phyloP scores from a whole-genome alignment of 2,329 filamentous ascomycete species.

The Pseudocercospora vitis region DNA sequence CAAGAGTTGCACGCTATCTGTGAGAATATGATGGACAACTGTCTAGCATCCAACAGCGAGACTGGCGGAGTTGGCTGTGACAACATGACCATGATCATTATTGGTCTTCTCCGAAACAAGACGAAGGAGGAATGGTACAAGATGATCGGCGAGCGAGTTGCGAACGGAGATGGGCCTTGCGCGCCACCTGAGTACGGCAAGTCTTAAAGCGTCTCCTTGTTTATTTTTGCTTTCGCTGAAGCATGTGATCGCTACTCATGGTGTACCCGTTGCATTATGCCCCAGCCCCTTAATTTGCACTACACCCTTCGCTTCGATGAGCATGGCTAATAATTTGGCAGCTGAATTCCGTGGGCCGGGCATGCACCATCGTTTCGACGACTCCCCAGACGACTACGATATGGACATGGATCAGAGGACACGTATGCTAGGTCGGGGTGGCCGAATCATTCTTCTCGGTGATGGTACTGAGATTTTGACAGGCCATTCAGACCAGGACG shows the following conservation, averaged over 20 bases:
- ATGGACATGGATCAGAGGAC: conserved; percentile 69
- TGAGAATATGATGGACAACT: conserved; percentile 99
- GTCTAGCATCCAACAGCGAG: conserved; percentile 94
- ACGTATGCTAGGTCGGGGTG: conserved; percentile 66
- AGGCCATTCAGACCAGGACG: conserved; percentile 58
- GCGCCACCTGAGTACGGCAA: conserved; percentile 99
- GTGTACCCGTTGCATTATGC: conserved; percentile 5
- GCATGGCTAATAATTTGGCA: conserved; percentile 36
- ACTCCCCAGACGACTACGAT: conserved; percentile 63
- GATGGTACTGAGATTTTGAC: conserved; percentile 92
- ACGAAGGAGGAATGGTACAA: conserved; percentile 99
- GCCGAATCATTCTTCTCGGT: conserved; percentile 89
- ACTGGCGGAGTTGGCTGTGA: conserved; percentile 97
- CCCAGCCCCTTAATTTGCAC: too few species aligned
- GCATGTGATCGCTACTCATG: conserved; percentile 1
- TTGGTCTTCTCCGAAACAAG: conserved; percentile 87
- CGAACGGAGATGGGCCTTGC: conserved; percentile 95
- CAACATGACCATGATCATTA: conserved; percentile 97
- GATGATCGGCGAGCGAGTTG: conserved; percentile 87
- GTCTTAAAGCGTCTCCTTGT: conserved; percentile 50
- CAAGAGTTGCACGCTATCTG: conserved; percentile 93
- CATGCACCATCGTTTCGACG: conserved; percentile 52
- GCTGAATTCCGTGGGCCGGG: conserved; percentile 54
- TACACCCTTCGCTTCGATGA: too few species aligned
- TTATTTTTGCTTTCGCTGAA: background rate